These are phyloP conservation scores for Triticum timopheevii DNA, from an alignment of 176 grass and related monocot species.

Conservation along the genomic window DNA sequence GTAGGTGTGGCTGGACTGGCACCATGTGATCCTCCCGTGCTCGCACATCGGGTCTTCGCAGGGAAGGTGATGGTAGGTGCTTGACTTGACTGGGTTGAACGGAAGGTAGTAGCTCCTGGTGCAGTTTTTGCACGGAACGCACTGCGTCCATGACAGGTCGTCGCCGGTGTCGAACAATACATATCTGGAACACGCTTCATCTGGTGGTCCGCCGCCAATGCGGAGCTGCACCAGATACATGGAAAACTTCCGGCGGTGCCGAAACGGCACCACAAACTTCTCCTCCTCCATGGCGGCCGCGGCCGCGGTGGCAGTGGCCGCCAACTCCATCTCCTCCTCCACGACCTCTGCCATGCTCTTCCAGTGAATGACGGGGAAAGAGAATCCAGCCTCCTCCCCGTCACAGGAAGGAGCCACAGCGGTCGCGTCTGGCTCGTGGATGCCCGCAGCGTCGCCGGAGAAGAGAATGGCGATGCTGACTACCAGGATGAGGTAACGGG, in stretches of 20 bases:
- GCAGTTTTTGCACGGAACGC: not conserved
- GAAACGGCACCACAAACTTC: not conserved
- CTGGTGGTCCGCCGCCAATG: not conserved
- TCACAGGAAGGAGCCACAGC: not conserved
- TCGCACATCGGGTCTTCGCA: too few species aligned
- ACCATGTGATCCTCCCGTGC: too few species aligned
- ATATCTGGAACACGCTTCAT: not conserved
- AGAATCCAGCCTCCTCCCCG: not conserved
- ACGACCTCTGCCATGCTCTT: not conserved
- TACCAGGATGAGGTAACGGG: not conserved
- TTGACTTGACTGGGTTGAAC: too few species aligned
- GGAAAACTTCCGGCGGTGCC: not conserved
- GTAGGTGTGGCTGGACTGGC: too few species aligned
- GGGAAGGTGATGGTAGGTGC: too few species aligned
- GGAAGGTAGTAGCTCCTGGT: not conserved
- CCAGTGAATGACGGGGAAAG: not conserved
- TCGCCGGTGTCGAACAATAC: not conserved
- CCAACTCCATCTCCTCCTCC: not conserved
- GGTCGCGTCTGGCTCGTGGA: not conserved
- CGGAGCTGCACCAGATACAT: constrained; percentile 1
- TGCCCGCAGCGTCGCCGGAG: not conserved
- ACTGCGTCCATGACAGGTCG: not conserved
- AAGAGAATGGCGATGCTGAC: not conserved
- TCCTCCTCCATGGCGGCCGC: not conserved
- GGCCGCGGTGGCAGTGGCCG: not conserved